Conservation (phyloP, 1,284 basidiomycete genomes). For the Apiotrichum sp. region DNA sequence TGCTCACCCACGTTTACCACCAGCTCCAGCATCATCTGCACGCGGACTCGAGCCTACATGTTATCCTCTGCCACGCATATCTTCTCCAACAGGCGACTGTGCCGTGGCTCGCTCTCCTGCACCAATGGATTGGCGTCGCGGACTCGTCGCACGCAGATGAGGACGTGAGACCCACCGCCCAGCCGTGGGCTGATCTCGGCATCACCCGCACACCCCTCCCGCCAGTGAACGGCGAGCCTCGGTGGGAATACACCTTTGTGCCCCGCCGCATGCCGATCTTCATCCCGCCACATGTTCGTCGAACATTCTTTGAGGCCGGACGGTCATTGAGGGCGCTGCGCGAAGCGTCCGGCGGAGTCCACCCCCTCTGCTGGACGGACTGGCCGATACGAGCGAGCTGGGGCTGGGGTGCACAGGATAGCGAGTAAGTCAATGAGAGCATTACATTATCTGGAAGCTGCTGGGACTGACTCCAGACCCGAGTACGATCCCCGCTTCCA, state of each 20-base stretch:
- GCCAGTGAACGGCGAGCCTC: not conserved
- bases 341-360: slow-evolving; percentile 32
- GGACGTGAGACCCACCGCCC: slow-evolving; percentile 20
- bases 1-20: slow-evolving; percentile 34
- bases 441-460: not conserved
- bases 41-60: slow-evolving; percentile 28
- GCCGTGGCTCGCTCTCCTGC: slow-evolving; percentile 31
- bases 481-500: slow-evolving; percentile 17
- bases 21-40: slow-evolving; percentile 24
- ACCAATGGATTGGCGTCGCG: slow-evolving; percentile 38
- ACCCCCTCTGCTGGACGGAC: slow-evolving; percentile 29
- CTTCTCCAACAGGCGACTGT: slow-evolving; percentile 22
- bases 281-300: slow-evolving; percentile 26
- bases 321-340: slow-evolving; percentile 32
- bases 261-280: slow-evolving; percentile 36
- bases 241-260: slow-evolving; percentile 34
- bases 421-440: slow-evolving; percentile 5
- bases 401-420: slow-evolving; percentile 24
- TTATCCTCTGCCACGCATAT: too few relatives aligned
- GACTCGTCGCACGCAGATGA: slow-evolving; percentile 21
- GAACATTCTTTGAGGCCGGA: slow-evolving; percentile 41
- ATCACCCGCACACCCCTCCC: slow-evolving; percentile 21
- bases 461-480: slow-evolving; percentile 4
- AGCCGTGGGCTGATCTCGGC: slow-evolving; percentile 43
- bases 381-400: slow-evolving; percentile 29